A percentile compares a stretch with the other conserved stretches of the same genome.
Conservation (phyloP, 116 monocot species). For the Zostera marina region DNA sequence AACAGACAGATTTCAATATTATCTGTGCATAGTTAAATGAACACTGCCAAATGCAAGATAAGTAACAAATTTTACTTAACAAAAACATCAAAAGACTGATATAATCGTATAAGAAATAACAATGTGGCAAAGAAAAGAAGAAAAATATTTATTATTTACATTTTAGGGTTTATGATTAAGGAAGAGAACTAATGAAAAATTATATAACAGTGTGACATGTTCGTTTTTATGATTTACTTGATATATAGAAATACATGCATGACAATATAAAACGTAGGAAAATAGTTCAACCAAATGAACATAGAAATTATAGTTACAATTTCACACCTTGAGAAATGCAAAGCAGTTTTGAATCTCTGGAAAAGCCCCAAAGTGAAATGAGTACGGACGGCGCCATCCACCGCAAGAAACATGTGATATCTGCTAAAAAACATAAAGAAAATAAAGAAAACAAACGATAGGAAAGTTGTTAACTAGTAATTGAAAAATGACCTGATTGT, state of each 20-base stretch:
- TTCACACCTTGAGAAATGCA: constrained; percentile 63
- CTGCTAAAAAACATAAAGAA: constrained; percentile 13
- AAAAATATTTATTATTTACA: no score
- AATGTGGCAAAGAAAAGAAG: no score
- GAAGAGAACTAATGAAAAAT: no score
- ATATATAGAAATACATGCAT: not conserved
- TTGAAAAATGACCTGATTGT: constrained; percentile 40
- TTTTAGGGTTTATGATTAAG: no score
- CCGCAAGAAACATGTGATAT: constrained; percentile 68
- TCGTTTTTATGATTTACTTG: no score
- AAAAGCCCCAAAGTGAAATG: constrained; percentile 56
- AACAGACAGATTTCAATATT: not conserved
- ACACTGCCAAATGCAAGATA: not conserved
- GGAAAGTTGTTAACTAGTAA: not conserved
- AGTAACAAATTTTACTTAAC: no score
- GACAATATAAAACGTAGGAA: not conserved
- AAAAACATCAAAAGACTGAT: no score
- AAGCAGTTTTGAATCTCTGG: constrained; percentile 77
- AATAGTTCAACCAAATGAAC: not conserved
- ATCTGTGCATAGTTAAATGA: not conserved
- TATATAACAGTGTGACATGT: no score
- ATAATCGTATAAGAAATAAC: no score
- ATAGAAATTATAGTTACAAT: not conserved
- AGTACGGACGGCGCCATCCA: constrained; percentile 79
- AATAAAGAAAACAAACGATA: not conserved